phyloP scores from a whole-genome alignment of 306 rosid genomes.

The Vachellia pachyceras region DNA sequence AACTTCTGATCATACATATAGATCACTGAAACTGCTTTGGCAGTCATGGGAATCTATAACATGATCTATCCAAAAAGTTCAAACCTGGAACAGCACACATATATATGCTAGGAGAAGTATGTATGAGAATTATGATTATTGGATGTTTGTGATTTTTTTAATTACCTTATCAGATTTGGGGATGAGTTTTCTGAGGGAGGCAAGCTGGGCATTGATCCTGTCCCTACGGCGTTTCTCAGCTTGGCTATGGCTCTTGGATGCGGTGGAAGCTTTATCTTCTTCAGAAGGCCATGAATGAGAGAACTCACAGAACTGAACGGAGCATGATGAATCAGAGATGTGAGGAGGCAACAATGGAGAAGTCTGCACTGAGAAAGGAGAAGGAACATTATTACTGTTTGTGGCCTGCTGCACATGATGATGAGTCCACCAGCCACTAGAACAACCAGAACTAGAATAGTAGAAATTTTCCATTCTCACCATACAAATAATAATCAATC shows the following conservation, averaged over 20 bases:
- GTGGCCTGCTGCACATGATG: neutral
- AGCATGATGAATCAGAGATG: conserved; percentile 45
- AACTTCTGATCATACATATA: neutral
- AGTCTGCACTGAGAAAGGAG: conserved; percentile 51
- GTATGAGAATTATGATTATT: too few relatives aligned
- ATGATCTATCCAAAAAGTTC: too few relatives aligned
- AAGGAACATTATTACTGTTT: conserved; percentile 28
- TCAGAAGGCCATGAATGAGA: conserved; percentile 59
- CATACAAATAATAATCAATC: conserved; percentile 5
- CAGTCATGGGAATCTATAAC: too few relatives aligned
- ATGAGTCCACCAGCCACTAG: conserved; percentile 44
- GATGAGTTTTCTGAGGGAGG: conserved; percentile 86
- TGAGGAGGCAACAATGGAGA: conserved; percentile 46
- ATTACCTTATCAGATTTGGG: conserved; percentile 90
- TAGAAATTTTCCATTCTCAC: conserved; percentile 62
- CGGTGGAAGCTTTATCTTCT: conserved; percentile 67
- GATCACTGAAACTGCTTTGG: conserved; percentile 8
- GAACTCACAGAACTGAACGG: conserved; percentile 54
- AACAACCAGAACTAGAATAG: conserved; percentile 45
- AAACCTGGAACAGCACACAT: too few relatives aligned
- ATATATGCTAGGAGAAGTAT: too few relatives aligned
- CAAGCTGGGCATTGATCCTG: conserved; percentile 91
- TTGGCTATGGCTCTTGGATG: conserved; percentile 93
- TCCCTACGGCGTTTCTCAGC: conserved; percentile 97
- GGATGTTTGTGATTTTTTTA: too few relatives aligned